phyloP scores from a whole-genome alignment of 75 land plant genomes.

The Cupressus sempervirens region DNA sequence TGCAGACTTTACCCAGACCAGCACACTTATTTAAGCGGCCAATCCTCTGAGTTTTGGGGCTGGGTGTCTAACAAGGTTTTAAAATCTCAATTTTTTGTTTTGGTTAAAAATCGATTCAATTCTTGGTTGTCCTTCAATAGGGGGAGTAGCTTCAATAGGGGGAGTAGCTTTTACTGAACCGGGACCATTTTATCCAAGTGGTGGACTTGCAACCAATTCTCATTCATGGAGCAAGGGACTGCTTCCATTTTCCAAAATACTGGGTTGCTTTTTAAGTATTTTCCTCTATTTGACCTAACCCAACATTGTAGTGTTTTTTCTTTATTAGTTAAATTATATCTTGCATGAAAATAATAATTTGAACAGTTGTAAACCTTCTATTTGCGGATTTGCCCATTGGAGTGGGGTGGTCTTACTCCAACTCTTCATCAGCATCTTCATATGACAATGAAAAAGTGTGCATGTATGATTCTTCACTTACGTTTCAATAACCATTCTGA shows the following conservation, averaged over 20 bases:
- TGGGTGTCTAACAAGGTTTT: too few species aligned
- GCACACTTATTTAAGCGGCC: too few species aligned
- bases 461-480: not conserved
- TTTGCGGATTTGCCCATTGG: slow-evolving; percentile 13
- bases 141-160: too few species aligned
- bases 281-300: not conserved
- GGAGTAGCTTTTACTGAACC: slow-evolving; percentile 42
- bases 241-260: not conserved
- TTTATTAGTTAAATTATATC: not conserved
- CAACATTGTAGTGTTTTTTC: not conserved
- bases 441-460: slow-evolving; percentile 9
- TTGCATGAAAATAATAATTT: not conserved
- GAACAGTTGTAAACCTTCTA: slow-evolving; percentile 9
- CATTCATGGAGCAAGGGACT: slow-evolving; percentile 41
- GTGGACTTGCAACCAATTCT: slow-evolving; percentile 20
- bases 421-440: not conserved
- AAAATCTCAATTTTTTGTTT: too few species aligned
- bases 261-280: not conserved
- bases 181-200: slow-evolving; percentile 32
- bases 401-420: slow-evolving; percentile 18
- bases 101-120: too few species aligned
- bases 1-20: too few species aligned
- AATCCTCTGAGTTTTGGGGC: too few species aligned
- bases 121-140: slow-evolving; percentile 47
- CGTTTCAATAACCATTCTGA: too few species aligned